These are phyloP conservation scores for Berkeleyomyces rouxiae DNA, from an alignment of 2,329 filamentous ascomycete genomes.

Conservation along the genomic window DNA sequence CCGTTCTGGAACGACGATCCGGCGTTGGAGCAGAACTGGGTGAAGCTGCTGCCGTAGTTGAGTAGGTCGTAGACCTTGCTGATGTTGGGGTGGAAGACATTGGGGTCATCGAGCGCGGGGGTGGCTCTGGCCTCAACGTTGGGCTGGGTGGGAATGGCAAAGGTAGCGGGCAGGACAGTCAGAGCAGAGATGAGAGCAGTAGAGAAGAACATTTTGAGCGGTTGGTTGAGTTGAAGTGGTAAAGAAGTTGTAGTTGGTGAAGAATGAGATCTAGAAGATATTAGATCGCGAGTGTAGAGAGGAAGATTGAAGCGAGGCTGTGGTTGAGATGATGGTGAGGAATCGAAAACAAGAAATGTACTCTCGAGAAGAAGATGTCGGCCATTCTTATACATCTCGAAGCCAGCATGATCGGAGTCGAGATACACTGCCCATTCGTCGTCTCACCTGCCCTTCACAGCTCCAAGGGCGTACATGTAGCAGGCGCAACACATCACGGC, in stretches of 20 bases:
- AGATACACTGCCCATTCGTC: neutral
- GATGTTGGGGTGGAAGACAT: slow-evolving; percentile 6
- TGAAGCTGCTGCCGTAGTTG: slow-evolving; percentile 1
- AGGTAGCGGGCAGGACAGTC: slow-evolving; percentile 15
- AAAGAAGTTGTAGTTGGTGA: neutral
- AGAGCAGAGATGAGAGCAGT: slow-evolving; percentile 15
- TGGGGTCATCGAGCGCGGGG: slow-evolving; percentile 13
- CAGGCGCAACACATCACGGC: neutral
- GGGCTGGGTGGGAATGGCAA: slow-evolving; percentile 11
- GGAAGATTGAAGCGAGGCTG: neutral
- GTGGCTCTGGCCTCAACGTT: slow-evolving; percentile 15
- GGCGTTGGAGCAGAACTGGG: slow-evolving; percentile 1
- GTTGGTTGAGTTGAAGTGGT: neutral
- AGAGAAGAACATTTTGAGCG: slow-evolving; percentile 17
- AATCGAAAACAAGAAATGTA: neutral
- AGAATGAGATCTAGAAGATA: neutral
- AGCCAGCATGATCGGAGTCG: neutral
- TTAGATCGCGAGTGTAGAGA: neutral
- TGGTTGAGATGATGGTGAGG: neutral
- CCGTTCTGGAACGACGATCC: slow-evolving; percentile 14
- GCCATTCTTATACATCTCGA: neutral
- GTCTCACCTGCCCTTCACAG: neutral
- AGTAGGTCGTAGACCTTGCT: slow-evolving; percentile 10
- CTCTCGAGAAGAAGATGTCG: neutral
- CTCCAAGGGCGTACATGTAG: neutral